phyloP scores from a whole-genome alignment of 179 eudicot genomes.

The Heliamphora pulchella region DNA sequence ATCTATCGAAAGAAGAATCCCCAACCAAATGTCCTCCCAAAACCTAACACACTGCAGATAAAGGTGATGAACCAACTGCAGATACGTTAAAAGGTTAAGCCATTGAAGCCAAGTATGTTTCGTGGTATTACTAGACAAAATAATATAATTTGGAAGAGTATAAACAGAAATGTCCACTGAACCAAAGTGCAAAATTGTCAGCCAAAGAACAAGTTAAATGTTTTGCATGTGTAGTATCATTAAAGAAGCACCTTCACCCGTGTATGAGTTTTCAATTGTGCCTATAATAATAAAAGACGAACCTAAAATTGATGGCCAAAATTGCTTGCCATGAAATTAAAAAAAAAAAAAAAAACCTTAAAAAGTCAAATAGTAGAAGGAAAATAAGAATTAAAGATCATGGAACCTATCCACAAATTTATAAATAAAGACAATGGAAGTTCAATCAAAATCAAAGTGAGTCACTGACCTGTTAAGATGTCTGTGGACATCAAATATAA shows the following conservation, averaged over 20 bases:
- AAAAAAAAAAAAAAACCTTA: background rate
- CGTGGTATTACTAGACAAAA: background rate
- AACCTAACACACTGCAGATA: no score
- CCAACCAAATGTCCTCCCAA: no score
- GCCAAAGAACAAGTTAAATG: background rate
- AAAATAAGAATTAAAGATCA: no score
- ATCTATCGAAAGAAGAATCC: no score
- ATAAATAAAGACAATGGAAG: background rate
- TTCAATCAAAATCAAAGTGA: background rate
- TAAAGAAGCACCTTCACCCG: background rate
- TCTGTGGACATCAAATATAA: constrained; percentile 93
- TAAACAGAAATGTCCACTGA: background rate
- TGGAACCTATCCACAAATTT: no score
- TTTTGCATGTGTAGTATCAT: background rate
- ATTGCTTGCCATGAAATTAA: background rate
- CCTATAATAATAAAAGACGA: background rate
- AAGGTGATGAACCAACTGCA: background rate
- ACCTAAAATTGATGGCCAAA: background rate
- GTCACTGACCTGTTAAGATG: constrained; percentile 67
- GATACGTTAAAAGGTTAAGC: background rate
- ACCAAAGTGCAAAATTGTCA: background rate
- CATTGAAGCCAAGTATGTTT: background rate
- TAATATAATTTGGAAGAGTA: background rate
- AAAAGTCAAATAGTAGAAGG: background rate
- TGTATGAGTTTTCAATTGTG: background rate